Conservation (phyloP, 306 rosid genomes). For the Chamaecrista fasciculata region DNA sequence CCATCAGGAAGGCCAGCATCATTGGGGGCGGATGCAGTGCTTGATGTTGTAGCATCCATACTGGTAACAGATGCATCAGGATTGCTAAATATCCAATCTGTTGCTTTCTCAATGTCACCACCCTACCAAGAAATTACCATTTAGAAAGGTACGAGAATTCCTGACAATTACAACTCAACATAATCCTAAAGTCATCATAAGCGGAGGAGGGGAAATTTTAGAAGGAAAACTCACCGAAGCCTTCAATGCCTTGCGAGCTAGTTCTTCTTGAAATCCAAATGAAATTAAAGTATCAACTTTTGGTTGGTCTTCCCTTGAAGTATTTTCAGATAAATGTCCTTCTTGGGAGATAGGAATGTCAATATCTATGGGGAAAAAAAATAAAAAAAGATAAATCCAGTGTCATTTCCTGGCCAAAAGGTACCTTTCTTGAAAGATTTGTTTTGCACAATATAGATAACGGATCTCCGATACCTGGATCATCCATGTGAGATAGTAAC, state of each 20-base stretch:
- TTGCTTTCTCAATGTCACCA: conserved; percentile 94
- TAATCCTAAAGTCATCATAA: neutral
- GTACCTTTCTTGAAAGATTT: neutral
- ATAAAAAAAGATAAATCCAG: neutral
- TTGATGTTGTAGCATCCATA: conserved; percentile 68
- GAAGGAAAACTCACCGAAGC: conserved; percentile 63
- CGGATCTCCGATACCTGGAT: conserved; percentile 54
- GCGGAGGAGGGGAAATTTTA: neutral
- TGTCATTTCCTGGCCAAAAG: conserved; percentile 22
- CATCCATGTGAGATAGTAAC: conserved; percentile 92
- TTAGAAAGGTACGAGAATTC: neutral
- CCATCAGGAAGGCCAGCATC: conserved; percentile 73
- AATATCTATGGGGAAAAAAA: conserved; percentile 74
- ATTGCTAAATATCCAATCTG: conserved; percentile 96
- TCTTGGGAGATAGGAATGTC: conserved; percentile 62
- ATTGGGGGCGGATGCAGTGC: conserved; percentile 29
- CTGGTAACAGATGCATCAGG: conserved; percentile 65
- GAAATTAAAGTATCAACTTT: conserved; percentile 77
- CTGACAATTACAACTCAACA: neutral
- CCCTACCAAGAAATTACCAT: conserved; percentile 45
- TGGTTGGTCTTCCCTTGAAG: conserved; percentile 58
- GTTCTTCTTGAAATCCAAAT: conserved; percentile 87
- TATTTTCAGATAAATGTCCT: conserved; percentile 33
- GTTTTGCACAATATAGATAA: conserved; percentile 1
- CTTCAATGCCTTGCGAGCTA: conserved; percentile 75